Conservation (phyloP, 805 yeast genomes). For the Suhomyces sp. region DNA sequence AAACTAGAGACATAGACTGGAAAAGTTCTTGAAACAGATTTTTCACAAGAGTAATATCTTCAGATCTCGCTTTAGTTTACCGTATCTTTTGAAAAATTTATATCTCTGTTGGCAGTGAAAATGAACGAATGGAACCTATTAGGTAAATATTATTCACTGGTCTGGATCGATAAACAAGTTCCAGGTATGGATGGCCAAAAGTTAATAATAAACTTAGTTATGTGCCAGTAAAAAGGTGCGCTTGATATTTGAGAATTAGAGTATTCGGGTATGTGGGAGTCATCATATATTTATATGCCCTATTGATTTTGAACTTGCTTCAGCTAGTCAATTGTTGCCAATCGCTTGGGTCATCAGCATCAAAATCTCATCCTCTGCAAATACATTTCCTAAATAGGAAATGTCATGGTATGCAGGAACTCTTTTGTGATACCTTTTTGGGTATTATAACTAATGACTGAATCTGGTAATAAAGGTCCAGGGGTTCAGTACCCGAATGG, state of each 20-base stretch:
- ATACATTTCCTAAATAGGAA: conserved; percentile 17
- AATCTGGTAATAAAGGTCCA: neutral
- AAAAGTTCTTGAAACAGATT: neutral
- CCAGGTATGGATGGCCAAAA: neutral
- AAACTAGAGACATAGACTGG: conserved; percentile 5
- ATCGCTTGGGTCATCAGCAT: neutral
- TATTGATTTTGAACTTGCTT: neutral
- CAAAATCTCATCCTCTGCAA: neutral
- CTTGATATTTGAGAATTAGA: neutral
- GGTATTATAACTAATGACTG: conserved; percentile 1
- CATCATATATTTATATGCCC: neutral
- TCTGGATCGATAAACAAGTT: neutral
- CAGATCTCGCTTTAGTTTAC: neutral
- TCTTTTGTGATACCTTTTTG: neutral
- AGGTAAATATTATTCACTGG: neutral
- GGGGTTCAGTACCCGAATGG: neutral
- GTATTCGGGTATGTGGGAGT: neutral
- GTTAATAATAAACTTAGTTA: neutral
- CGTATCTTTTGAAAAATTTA: neutral
- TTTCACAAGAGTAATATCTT: neutral
- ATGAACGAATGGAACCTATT: neutral
- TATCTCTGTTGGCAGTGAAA: neutral
- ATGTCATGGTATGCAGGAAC: conserved; percentile 10
- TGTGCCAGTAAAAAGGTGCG: neutral
- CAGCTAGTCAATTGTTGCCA: neutral